These are phyloP conservation scores for Magnolia officinalis DNA, from an alignment of 164 flowering plant species.

Conservation along the genomic window DNA sequence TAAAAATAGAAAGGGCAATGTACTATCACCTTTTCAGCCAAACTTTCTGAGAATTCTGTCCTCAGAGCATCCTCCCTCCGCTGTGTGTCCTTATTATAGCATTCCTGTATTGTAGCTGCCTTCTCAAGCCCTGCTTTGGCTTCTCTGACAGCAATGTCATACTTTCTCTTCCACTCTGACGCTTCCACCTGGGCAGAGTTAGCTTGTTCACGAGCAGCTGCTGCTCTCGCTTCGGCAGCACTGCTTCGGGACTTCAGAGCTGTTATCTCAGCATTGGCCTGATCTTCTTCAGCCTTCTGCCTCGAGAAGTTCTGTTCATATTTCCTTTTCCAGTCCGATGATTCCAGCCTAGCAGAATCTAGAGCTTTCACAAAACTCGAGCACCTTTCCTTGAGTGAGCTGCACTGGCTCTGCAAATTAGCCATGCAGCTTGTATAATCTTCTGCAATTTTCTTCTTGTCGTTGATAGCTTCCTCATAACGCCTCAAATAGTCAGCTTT, in stretches of 20 bases:
- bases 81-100: too few species aligned
- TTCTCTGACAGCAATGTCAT: too few species aligned
- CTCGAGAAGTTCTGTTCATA: conserved; percentile 59
- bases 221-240: too few species aligned
- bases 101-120: too few species aligned
- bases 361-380: conserved; percentile 49
- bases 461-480: conserved; percentile 84
- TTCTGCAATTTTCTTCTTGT: conserved; percentile 75
- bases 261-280: too few species aligned
- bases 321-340: conserved; percentile 82
- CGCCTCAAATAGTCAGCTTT: conserved; percentile 83
- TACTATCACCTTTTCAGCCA: conserved; percentile 67
- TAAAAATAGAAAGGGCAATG: neutral
- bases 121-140: too few species aligned
- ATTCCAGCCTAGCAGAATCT: conserved; percentile 62
- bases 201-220: too few species aligned
- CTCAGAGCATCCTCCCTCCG: conserved; percentile 88
- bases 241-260: too few species aligned
- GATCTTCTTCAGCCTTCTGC: conserved; percentile 71
- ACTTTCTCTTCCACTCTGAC: too few species aligned
- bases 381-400: conserved; percentile 73
- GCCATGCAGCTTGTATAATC: conserved; percentile 74
- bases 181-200: too few species aligned
- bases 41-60: conserved; percentile 49
- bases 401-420: conserved; percentile 65